Evolutionary conservation across 2,329 filamentous ascomycete genomes (phyloP).

Genomic region (Aureobasidium sp.): DNA sequence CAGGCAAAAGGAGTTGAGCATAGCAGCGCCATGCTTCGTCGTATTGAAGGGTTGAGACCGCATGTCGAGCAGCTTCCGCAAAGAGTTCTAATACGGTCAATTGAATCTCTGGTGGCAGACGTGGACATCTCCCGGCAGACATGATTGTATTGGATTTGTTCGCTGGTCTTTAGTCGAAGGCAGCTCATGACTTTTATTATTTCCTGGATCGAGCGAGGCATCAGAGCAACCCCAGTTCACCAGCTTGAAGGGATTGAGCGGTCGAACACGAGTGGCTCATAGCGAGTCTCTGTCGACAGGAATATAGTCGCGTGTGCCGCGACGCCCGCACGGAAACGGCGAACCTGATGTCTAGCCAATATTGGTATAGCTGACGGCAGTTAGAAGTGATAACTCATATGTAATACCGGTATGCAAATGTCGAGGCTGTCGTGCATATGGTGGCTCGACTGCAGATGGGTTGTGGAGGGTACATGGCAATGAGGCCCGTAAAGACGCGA

Average conservation of each 20-base stretch:
- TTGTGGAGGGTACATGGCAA: neutral
- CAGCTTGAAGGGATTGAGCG: neutral
- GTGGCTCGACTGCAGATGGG: neutral
- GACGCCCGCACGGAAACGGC: neutral
- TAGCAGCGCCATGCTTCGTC: conserved; percentile 1
- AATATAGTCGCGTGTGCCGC: neutral
- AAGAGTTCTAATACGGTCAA: neutral
- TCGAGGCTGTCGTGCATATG: neutral
- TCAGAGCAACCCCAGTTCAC: neutral
- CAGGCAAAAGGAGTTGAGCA: neutral
- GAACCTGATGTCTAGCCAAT: neutral
- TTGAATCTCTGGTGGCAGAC: neutral
- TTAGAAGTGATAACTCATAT: neutral
- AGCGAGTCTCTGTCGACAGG: neutral
- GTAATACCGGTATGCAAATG: neutral
- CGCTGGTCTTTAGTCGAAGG: neutral
- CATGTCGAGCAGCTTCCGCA: neutral
- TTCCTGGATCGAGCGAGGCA: neutral
- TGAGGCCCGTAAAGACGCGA: neutral
- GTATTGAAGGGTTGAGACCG: neutral
- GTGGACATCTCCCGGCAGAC: neutral
- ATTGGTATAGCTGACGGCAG: neutral
- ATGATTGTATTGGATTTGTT: neutral
- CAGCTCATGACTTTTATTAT: neutral
- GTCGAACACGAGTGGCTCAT: neutral